These are phyloP conservation scores for Eragrostis nindensis DNA, from an alignment of 176 grass and related monocot species.

Conservation along the genomic window DNA sequence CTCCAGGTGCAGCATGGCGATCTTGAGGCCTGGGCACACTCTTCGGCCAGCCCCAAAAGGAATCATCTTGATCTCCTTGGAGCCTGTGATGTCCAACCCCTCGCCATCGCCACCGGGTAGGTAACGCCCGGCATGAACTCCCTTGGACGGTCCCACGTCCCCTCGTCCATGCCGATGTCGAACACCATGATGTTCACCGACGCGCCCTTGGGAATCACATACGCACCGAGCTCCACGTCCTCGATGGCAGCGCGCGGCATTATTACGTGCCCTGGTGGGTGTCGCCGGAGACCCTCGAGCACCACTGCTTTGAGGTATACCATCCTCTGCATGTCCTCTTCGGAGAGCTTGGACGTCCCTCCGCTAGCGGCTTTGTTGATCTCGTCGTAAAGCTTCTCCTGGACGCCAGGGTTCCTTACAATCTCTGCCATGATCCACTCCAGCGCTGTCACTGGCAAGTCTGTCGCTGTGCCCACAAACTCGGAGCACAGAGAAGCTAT, in stretches of 20 bases:
- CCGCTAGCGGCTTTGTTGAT: too few species aligned
- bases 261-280: too few species aligned
- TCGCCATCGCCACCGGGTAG: conserved; percentile 44
- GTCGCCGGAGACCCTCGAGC: too few species aligned
- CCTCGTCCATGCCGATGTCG: conserved; percentile 41
- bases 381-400: too few species aligned
- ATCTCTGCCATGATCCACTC: conserved; percentile 59
- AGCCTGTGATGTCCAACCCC: conserved; percentile 53
- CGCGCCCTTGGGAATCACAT: conserved; percentile 40
- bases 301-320: too few species aligned
- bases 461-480: too few species aligned
- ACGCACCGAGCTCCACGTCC: conserved; percentile 34
- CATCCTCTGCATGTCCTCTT: too few species aligned
- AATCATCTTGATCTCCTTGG: too few species aligned
- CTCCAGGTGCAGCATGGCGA: too few species aligned
- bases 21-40: conserved; percentile 39
- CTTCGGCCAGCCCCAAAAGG: too few species aligned
- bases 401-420: conserved; percentile 25
- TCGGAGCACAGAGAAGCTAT: too few species aligned
- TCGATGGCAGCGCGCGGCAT: conserved; percentile 37
- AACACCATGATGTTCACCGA: conserved; percentile 45
- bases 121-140: conserved; percentile 62
- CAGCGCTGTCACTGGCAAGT: background rate
- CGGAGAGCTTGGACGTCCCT: too few species aligned
- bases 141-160: conserved; percentile 45